Percentiles rank a stretch among this genome's conserved stretches.
These are phyloP conservation scores for Suillus fuscotomentosus DNA, from an alignment of 768 basidiomycete genomes.

Conservation along the genomic window DNA sequence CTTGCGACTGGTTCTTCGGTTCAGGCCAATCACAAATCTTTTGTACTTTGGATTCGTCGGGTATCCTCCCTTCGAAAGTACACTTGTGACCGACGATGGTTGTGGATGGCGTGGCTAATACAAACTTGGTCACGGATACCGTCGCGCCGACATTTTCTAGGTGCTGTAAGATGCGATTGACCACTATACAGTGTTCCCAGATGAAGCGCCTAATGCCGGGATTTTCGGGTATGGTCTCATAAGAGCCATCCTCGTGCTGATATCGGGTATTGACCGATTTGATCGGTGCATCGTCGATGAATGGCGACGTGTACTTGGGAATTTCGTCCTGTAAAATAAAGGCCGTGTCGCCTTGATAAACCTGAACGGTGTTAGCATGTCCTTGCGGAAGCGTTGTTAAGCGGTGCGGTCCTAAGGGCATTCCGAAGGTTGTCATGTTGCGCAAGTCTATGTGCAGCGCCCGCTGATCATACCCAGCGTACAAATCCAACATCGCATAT, in stretches of 20 bases:
- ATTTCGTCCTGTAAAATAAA: conserved; percentile 41
- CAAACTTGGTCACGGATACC: too few relatives aligned
- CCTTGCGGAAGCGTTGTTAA: conserved; percentile 40
- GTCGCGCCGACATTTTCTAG: too few relatives aligned
- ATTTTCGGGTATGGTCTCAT: too few relatives aligned
- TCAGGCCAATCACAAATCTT: too few relatives aligned
- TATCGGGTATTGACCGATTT: conserved; percentile 34
- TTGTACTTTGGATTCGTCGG: too few relatives aligned
- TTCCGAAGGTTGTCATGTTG: conserved; percentile 42
- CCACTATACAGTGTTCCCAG: too few relatives aligned
- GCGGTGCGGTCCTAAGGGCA: conserved; percentile 31
- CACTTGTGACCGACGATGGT: too few relatives aligned
- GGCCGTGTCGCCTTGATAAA: conserved; percentile 39
- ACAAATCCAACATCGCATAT: conserved; percentile 34
- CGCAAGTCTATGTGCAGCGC: conserved; percentile 25
- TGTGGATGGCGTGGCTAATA: too few relatives aligned
- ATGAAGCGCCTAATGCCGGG: too few relatives aligned
- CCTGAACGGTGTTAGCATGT: conserved; percentile 37
- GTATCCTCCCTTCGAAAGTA: too few relatives aligned
- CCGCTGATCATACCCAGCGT: conserved; percentile 36
- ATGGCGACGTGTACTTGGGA: conserved; percentile 33
- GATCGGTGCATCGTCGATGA: conserved; percentile 39
- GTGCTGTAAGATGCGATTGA: too few relatives aligned
- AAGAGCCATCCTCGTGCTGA: neutral
- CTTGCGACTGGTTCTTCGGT: too few relatives aligned